These are phyloP conservation scores for Verticillium nonalfalfae DNA, from an alignment of 2,329 filamentous ascomycete species.

Conservation along the genomic window DNA sequence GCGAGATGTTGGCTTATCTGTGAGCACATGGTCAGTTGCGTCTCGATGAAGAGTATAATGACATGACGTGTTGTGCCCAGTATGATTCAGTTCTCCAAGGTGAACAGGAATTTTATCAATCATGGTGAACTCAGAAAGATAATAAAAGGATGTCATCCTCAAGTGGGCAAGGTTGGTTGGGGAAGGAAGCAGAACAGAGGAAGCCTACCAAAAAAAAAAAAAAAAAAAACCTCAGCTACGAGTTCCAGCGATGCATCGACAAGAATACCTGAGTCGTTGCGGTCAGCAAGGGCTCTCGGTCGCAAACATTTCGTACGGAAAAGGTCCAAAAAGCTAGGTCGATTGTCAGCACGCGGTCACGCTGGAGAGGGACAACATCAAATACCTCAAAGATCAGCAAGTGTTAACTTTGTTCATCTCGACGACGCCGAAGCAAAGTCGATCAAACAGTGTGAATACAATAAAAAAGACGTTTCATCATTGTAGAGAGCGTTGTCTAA, in stretches of 20 bases:
- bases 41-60: background rate
- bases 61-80: conserved; percentile 18
- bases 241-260: conserved; percentile 9
- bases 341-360: background rate
- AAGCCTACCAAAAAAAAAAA: background rate
- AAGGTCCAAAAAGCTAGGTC: background rate
- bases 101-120: conserved; percentile 45
- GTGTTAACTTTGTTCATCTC: conserved; percentile 46
- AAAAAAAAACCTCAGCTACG: background rate
- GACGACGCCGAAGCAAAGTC: conserved; percentile 29
- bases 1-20: background rate
- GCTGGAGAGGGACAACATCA: background rate
- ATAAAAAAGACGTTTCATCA: conserved; percentile 37
- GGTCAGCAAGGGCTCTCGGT: conserved; percentile 5
- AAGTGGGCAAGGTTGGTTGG: background rate
- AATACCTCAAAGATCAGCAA: conserved; percentile 46
- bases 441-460: conserved; percentile 59
- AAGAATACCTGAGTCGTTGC: background rate
- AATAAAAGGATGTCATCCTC: conserved; percentile 41
- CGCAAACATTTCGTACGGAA: background rate
- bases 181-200: background rate
- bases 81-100: conserved; percentile 55
- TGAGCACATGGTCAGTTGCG: background rate
- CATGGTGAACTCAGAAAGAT: conserved; percentile 50
- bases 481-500: conserved; percentile 8